Evolutionary conservation across 805 yeast genomes (phyloP), one percentile per base, ranked within the genome.

Genomic region (Kodamaea laetipori): DNA sequence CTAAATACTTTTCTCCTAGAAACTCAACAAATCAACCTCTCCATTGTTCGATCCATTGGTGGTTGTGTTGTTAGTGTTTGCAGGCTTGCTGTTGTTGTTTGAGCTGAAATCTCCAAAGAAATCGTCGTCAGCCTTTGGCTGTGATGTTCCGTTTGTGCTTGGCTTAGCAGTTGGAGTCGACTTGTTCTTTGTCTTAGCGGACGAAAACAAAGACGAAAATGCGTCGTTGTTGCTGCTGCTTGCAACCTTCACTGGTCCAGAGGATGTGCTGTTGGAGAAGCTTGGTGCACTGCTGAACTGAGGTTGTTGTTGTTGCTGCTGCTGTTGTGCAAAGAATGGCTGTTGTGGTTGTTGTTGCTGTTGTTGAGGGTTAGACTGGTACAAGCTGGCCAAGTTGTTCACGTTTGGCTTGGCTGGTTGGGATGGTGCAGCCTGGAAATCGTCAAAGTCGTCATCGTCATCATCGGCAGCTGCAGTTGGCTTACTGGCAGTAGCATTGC

Each of bases 391-490:
- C 41, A 65, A 54, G 47, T 58, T 58, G 55, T 50, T 54, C 33
- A 56, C 45, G 15, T 46, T 48, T 43, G 39, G 54, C 46, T 52
- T 49, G 43, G 35, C 48, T 45, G 48, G 61, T 36, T 59, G 61
- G 12, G 66, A 64, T 6, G 84, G 82, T 3, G 77, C 80, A 9
- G 89, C 85, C 62, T 86, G 92, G 74, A 86, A 86, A 51, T 86
- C 94, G 50, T 85, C 89, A 59, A 86, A 86, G 31, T 86, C 94
- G 50, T 84, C 88, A 43, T 81, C 89, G 44, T 77, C 86, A 7
- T 74, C 80, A 4, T 61, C 63, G 10, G 46, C 46, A 3, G 48
- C 48, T 9, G 50, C 50, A 9, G 52, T 40, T 18, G 63, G 45
- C 7, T 58, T 33, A n/a, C 57, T 31, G 28, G 58, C 39, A 7